Conservation (phyloP, 805 yeast genomes). For the Barnettozyma sp. region DNA sequence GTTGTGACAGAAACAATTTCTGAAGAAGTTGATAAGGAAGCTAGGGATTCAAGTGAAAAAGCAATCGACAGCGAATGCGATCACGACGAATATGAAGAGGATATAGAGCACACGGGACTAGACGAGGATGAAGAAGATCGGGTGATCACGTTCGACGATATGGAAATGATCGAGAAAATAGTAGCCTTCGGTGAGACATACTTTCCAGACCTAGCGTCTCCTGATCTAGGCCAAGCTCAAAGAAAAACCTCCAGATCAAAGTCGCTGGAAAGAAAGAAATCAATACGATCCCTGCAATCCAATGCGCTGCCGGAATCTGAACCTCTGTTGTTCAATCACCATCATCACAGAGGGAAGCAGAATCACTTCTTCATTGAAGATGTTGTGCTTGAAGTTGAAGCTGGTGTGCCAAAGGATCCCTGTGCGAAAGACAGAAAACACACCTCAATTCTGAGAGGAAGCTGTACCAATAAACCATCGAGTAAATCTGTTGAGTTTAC, state of each 20-base stretch:
- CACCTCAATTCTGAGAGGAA: constrained; percentile 6
- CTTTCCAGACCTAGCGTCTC: constrained; percentile 28
- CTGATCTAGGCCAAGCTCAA: constrained; percentile 26
- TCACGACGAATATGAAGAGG: too few relatives aligned
- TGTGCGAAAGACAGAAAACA: neutral
- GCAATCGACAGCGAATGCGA: too few relatives aligned
- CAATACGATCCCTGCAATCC: constrained; percentile 26
- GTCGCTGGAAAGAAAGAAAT: constrained; percentile 30
- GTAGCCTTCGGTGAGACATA: constrained; percentile 36
- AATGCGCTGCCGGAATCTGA: too few relatives aligned
- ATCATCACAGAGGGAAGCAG: constrained; percentile 1
- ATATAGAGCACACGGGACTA: too few relatives aligned
- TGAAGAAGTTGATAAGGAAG: too few relatives aligned
- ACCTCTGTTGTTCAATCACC: constrained; percentile 15
- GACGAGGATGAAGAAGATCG: constrained; percentile 8
- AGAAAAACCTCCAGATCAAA: constrained; percentile 28
- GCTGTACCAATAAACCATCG: neutral
- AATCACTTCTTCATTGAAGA: constrained; percentile 2
- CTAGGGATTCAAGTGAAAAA: too few relatives aligned
- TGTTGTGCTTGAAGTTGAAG: constrained; percentile 15
- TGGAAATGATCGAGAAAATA: constrained; percentile 33
- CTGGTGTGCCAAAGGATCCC: constrained; percentile 14
- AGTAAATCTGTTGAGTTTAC: constrained; percentile 37
- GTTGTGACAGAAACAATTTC: neutral
- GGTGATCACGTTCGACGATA: constrained; percentile 25